phyloP scores from a whole-genome alignment of 176 grass and related monocot genomes.

The Hordeum vulgare region MorexV3_pseudomolecules_assembly NC_058520.1:39454950-39455449 shows the following conservation, averaged over 20 bases:
- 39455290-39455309: slow-evolving; percentile 18
- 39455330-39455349: background rate
- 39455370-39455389: background rate
- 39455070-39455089: slow-evolving; percentile 11
- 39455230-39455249: background rate
- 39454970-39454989: slow-evolving; percentile 20
- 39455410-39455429: background rate
- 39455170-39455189: background rate
- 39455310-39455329: background rate
- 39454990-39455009: slow-evolving; percentile 14
- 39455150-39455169: background rate
- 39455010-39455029: background rate
- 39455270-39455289: slow-evolving; percentile 19
- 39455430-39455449: background rate
- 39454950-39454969: background rate
- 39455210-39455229: slow-evolving; percentile 10
- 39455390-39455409: background rate
- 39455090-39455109: accelerated
- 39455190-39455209: background rate
- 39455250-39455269: background rate
- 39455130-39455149: background rate
- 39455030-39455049: background rate
- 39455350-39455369: background rate
- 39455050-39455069: background rate
- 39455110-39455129: background rate